These are phyloP conservation scores for Candida labiduridarum DNA, from an alignment of 1,139 yeast species.

Conservation along the genomic window DNA sequence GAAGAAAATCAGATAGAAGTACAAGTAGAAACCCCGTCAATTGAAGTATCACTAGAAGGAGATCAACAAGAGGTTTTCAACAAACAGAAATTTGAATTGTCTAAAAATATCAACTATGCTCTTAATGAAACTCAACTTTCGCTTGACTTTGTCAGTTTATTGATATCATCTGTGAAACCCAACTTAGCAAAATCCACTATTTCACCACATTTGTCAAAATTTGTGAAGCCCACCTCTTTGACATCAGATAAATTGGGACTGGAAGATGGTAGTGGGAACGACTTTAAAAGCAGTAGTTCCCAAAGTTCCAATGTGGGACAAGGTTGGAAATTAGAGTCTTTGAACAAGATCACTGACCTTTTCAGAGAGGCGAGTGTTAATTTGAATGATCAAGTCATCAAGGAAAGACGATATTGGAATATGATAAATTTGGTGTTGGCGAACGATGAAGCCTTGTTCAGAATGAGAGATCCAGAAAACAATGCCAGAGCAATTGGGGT, in stretches of 20 bases:
- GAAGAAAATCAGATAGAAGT: background rate
- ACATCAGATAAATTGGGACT: constrained; percentile 59
- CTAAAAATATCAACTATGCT: constrained; percentile 63
- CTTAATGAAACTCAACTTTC: constrained; percentile 88
- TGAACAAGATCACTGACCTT: constrained; percentile 55
- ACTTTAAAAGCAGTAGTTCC: constrained; percentile 18
- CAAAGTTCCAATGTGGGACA: constrained; percentile 56
- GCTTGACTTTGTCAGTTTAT: constrained; percentile 80
- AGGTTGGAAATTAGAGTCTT: constrained; percentile 85
- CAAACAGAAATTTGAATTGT: constrained; percentile 57
- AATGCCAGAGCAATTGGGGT: constrained; percentile 65
- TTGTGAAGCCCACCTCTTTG: constrained; percentile 78
- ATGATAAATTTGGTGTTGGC: constrained; percentile 52
- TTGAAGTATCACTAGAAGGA: constrained; percentile 4
- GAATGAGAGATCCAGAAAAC: constrained; percentile 55
- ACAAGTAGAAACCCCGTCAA: constrained; percentile 11
- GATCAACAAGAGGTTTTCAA: constrained; percentile 52
- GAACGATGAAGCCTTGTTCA: constrained; percentile 72
- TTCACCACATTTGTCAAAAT: constrained; percentile 82
- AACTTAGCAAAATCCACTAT: constrained; percentile 84
- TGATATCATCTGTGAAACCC: constrained; percentile 81
- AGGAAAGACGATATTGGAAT: constrained; percentile 78
- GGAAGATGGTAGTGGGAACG: constrained; percentile 23
- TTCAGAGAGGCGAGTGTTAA: constrained; percentile 55
- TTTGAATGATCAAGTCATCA: constrained; percentile 54